Evolutionary conservation across 31 red algal species (phyloP).

Genomic region (Asparagopsis taxiformis): DNA sequence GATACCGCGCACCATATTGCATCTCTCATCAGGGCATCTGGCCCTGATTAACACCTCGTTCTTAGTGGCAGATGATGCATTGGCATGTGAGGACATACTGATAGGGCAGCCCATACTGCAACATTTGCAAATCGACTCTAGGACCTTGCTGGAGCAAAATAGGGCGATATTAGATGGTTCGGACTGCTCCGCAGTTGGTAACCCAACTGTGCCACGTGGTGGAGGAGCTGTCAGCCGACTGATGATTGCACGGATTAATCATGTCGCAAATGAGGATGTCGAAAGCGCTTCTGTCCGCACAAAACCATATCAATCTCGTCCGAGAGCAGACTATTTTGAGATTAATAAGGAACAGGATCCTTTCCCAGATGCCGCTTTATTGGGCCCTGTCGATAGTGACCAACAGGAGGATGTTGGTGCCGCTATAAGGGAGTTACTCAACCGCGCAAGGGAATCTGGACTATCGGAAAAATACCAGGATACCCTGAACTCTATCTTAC

Average conservation of each 20-base stretch:
- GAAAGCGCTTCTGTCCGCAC: neutral
- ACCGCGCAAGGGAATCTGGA: neutral
- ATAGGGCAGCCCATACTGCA: neutral
- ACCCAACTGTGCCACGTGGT: neutral
- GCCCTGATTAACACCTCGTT: slow-evolving; percentile 1
- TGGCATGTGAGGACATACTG: slow-evolving; percentile 1
- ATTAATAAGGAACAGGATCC: neutral
- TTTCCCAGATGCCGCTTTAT: neutral
- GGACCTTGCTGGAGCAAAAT: slow-evolving; percentile 14
- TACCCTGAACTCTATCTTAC: neutral
- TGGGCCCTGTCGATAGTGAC: neutral
- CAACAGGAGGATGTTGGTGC: neutral
- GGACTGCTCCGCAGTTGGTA: slow-evolving; percentile 1
- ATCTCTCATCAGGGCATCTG: neutral
- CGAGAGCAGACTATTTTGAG: neutral
- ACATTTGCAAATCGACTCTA: slow-evolving; percentile 4
- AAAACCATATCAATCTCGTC: too few relatives aligned
- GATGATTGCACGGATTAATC: slow-evolving; percentile 8
- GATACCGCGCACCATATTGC: neutral
- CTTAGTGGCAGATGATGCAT: neutral
- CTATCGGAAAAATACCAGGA: neutral
- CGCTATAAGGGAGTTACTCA: slow-evolving; percentile 1
- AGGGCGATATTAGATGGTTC: slow-evolving; percentile 4
- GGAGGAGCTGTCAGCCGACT: slow-evolving; percentile 10
- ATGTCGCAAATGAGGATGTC: neutral